Evolutionary conservation across 1,139 yeast genomes (phyloP), one percentile per base, ranked within the genome.

Genomic region (Debaryomycetaceae sp.): DNA sequence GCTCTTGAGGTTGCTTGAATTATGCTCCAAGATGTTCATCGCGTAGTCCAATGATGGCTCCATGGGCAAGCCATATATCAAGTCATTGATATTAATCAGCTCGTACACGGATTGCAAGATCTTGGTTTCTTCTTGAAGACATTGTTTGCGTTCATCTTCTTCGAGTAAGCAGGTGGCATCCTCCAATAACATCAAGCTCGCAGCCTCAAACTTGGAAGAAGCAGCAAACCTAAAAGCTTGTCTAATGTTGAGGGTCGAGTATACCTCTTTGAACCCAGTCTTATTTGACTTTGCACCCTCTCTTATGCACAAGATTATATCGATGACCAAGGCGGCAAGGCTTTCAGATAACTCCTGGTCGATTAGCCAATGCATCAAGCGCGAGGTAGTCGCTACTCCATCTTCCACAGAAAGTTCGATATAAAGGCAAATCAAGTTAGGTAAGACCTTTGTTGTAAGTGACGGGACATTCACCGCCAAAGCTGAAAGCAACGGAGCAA

Each of bases 61-160:
- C 11, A 71, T 65, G 0, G 86, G 86, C 6, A 83, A 53, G 0
- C 93, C 93, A 42, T 66, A 65, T 2, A 70, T 45, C 25, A 83
- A 53, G 46, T 85, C 95, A 2, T 65, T 61, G 40, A 83, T 86
- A 32, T 71, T 75, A 4, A 79, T 57, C 0, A 62, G 46, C 12
- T 61, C 61, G 44, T 78, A 83, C 2, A 80, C 60, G 1, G 36
- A 30, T 5, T 58, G 39, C 16, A 76, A 43, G 3, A 49, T 34
- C 0, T 36, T 30, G 8, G 51, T 38, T 17, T 49, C 48, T 3
- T 18, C 25, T 2, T 19, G 21, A 47, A 45, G 41, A 1, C 8
- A 15, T 20, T 27, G 5, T 27, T 19, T n/a, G 11, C 28, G 11
- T 13, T 11, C 6, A 20, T 11, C n/a, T 24, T n/a, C 5, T 12